Percentiles rank a stretch among this genome's conserved stretches.
These are phyloP conservation scores for Omphalea diandra DNA, from an alignment of 441 rosid species.

Conservation along the genomic window DNA sequence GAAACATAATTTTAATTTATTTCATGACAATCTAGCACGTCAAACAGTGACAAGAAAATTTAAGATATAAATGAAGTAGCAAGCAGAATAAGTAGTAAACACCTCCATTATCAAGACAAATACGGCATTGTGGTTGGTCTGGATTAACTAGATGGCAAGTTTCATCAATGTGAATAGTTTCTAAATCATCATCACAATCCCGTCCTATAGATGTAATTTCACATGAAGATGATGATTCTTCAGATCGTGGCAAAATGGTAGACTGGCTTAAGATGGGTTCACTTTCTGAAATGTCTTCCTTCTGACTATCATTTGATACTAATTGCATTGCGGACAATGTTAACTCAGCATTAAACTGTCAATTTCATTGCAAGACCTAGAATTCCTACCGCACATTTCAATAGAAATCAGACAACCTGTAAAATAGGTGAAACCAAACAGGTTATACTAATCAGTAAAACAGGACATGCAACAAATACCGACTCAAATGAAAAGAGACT, in stretches of 20 bases:
- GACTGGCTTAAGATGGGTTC: conserved; percentile 59
- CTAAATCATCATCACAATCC: conserved; percentile 48
- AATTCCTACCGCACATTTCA: conserved; percentile 39
- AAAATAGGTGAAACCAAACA: conserved; percentile 21
- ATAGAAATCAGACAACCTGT: conserved; percentile 37
- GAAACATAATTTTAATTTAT: conserved; percentile 2
- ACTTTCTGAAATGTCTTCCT: conserved; percentile 58
- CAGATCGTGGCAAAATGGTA: conserved; percentile 39
- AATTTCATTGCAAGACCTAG: conserved; percentile 37
- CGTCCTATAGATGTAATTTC: conserved; percentile 65
- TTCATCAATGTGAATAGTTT: conserved; percentile 59
- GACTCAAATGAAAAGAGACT: not conserved
- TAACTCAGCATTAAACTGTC: conserved; percentile 27
- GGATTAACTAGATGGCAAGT: conserved; percentile 61
- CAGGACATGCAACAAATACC: not conserved
- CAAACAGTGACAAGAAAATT: conserved; percentile 12
- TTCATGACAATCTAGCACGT: conserved; percentile 12
- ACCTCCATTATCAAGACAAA: conserved; percentile 98
- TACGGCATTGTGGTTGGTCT: conserved; percentile 92
- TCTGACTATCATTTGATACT: conserved; percentile 64
- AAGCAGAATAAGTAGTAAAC: conserved; percentile 23
- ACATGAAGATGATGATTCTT: conserved; percentile 57
- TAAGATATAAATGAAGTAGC: conserved; percentile 19
- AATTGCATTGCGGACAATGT: conserved; percentile 68
- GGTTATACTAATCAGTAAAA: not conserved